These are phyloP conservation scores for Polygonum maritimum DNA, from an alignment of 148 eudicot genomes.

Conservation along the genomic window DNA sequence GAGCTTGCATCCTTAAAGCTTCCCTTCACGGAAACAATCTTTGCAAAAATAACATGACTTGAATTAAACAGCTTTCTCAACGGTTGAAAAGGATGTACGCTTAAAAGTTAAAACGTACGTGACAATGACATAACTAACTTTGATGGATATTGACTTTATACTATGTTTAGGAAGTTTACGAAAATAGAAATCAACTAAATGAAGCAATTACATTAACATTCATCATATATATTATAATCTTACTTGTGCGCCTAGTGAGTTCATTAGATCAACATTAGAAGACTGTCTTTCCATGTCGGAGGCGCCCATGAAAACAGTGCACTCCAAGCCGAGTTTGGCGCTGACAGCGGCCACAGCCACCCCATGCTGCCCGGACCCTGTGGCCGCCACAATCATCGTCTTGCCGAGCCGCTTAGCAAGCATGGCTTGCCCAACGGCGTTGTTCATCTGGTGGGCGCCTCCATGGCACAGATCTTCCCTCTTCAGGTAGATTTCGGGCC, in stretches of 20 bases:
- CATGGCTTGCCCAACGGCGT: conserved; percentile 52
- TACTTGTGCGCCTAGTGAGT: conserved; percentile 36
- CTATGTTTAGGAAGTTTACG: too few relatives aligned
- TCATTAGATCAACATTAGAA: conserved; percentile 4
- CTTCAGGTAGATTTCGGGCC: conserved; percentile 50
- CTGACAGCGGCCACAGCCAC: conserved; percentile 52
- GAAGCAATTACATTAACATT: too few relatives aligned
- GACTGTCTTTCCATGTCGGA: conserved; percentile 33
- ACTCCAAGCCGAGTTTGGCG: conserved; percentile 36
- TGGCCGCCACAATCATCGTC: conserved; percentile 30
- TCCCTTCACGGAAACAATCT: conserved; percentile 12
- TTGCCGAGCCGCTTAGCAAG: conserved; percentile 40
- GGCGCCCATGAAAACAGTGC: conserved; percentile 35
- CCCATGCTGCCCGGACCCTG: conserved; percentile 57
- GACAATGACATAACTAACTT: too few relatives aligned
- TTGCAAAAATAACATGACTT: background rate
- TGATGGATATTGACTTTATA: too few relatives aligned
- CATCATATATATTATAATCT: background rate
- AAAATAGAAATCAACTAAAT: too few relatives aligned
- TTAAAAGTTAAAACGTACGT: too few relatives aligned
- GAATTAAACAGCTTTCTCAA: background rate
- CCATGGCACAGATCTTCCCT: conserved; percentile 55
- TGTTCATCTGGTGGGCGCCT: conserved; percentile 62
- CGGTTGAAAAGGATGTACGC: background rate
- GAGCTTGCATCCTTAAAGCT: conserved; percentile 45